Conservation (phyloP, 2,329 filamentous ascomycete species). For the Colletotrichum abscissum region DNA sequence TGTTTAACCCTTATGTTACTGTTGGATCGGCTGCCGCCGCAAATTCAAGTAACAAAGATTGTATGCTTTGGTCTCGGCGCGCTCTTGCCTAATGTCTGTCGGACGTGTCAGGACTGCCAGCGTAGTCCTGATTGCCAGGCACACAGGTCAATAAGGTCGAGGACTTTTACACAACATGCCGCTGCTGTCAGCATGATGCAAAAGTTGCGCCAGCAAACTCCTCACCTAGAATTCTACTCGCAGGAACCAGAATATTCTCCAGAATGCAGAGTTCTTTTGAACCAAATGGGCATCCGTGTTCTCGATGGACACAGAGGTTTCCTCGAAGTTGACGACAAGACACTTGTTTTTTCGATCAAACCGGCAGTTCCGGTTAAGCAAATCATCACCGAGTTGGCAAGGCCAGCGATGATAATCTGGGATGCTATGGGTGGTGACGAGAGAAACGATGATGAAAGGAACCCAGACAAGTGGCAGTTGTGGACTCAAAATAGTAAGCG, state of each 20-base stretch:
- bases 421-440: neutral
- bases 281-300: constrained; percentile 21
- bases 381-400: constrained; percentile 37
- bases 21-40: neutral
- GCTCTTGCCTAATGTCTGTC: neutral
- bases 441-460: neutral
- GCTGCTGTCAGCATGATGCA: neutral
- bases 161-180: neutral
- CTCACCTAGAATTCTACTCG: neutral
- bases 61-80: neutral
- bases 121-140: neutral
- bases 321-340: constrained; percentile 35
- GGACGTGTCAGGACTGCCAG: neutral
- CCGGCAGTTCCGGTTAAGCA: constrained; percentile 39
- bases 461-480: neutral
- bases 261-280: neutral
- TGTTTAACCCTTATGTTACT: neutral
- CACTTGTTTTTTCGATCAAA: constrained; percentile 33
- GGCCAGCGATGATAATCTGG: constrained; percentile 39
- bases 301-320: constrained; percentile 34
- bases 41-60: neutral
- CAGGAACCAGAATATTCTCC: constrained; percentile 6
- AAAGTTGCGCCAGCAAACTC: neutral
- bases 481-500: neutral
- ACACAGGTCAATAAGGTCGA: neutral